Conservation (phyloP, 2,329 filamentous ascomycete genomes). For the Penicillium sp. region DNA sequence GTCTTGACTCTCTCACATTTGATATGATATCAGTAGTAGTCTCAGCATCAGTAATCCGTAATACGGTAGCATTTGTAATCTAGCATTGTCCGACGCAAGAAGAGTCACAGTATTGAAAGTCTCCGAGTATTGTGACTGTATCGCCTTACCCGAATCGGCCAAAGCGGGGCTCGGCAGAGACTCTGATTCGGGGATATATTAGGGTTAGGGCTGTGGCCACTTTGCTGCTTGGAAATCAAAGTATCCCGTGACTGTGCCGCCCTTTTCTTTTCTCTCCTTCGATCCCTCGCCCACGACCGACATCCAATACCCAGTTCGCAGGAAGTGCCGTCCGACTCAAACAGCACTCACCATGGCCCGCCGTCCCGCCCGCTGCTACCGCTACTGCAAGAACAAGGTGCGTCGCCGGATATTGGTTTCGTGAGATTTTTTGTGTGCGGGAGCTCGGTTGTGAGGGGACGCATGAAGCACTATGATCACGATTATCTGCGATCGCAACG, state of each 20-base stretch:
- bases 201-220: constrained; percentile 46
- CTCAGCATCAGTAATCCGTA: neutral
- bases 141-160: neutral
- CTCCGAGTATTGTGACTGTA: neutral
- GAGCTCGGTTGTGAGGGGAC: constrained; percentile 32
- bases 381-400: constrained; percentile 99
- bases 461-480: constrained; percentile 4
- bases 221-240: constrained; percentile 46
- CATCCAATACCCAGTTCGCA: constrained; percentile 45
- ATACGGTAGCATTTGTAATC: neutral
- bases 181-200: constrained; percentile 30
- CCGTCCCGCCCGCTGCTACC: constrained; percentile 98
- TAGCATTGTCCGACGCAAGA: neutral
- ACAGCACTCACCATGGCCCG: constrained; percentile 87
- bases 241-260: constrained; percentile 28
- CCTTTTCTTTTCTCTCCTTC: constrained; percentile 30
- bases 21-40: neutral
- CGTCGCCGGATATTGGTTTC: constrained; percentile 41
- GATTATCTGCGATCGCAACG: neutral
- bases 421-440: constrained; percentile 28
- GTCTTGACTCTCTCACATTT: constrained; percentile 1
- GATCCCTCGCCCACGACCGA: constrained; percentile 36
- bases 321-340: constrained; percentile 46
- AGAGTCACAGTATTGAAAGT: neutral
- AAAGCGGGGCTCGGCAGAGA: constrained; percentile 1